Base-by-base conservation (phyloP, 2,329 filamentous ascomycete genomes). In the Claviceps paspali region DNA sequence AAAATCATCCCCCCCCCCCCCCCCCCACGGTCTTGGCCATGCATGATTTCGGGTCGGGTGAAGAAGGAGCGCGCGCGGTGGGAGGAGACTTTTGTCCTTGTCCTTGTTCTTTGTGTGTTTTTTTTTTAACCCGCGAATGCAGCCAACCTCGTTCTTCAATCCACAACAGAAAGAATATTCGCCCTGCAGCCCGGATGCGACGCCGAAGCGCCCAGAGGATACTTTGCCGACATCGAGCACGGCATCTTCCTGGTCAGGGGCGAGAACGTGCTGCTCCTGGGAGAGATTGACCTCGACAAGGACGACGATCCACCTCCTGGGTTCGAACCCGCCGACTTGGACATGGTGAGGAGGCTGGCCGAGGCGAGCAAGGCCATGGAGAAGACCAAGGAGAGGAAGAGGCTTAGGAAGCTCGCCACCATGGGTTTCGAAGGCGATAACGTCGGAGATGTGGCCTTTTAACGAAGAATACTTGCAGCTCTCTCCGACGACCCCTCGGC, bases 81-180 rank as follows among this genome's bases (percentile, higher is more conserved):
- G n/a, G n/a, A n/a, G n/a, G n/a, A n/a, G n/a, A n/a, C n/a, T n/a
- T n/a, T 22, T 22, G 21, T 8, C 21, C 8, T 22, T 22, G 5
- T 22, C 8, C 8, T 8, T 17, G 1, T 28, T 15, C 15, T 14
- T 29, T 22, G 5, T 29, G 21, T 15, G n/a, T 35, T 6, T n/a
- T 10, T 22, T 27, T 28, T 19, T 19, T 22, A 38, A 33, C 14
- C 14, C 17, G 4, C 14, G 17, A n/a, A 12, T 8, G 18, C 53
- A 94, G 88, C 87, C 49, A 98, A 98, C 59, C 71, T 98, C 42
- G 85, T 96, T 43, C 76, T 98, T 36, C 87, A 95, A 61, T 84
- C 86, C 49, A 95, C 91, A 19, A 70, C 84, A 45, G 91, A 98
- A 63, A 76, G 91, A 40, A 75, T 94, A 48, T 95, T 88, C 55